Evolutionary conservation across 257 asterid genomes (phyloP), one percentile per base, ranked within the genome.

Genomic region (Plantago major): DNA sequence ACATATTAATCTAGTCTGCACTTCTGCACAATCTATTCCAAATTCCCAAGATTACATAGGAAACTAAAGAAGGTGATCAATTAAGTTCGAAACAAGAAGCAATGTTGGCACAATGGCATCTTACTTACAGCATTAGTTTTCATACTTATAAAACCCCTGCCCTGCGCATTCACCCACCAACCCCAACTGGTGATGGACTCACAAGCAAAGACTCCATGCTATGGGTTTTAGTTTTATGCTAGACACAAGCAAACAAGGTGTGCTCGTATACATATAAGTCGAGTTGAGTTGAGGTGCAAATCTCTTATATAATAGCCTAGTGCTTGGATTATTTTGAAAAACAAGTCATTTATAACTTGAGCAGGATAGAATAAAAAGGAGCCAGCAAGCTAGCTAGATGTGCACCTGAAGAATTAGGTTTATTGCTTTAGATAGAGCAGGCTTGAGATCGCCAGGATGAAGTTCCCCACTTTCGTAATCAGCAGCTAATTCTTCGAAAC

Each of bases 391-490:
- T n/a, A 67, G 30, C 14, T 28, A n/a, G 17, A 52, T 67, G 17
- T 9, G 46, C 50, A 89, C 97, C 97, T 86, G 91, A 46, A 89
- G 73, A 62, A 89, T 87, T 65, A 58, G 76, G 71, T 89, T 89
- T 15, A 89, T 8, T 33, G 97, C 83, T 70, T 85, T 87, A 49
- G 97, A 78, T 54, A 89, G 74, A 73, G 97, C 82, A 67, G 89
- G 94, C 73, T 89, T 89, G 55, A 90, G 90, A 78, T 90, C 98
- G 19, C 77, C 96, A 57, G 96, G 97, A 61, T 90, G 98, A 76
- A 90, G 73, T 52, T 68, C 78, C 58, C 98, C 98, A 73, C 81
- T 77, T 79, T 85, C 87, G 72, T 90, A 85, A 65, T 86, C 96
- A 15, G 49, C 56, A 16, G 68, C 81, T 68, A 91, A 63, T 22